A percentile compares a stretch with the other conserved stretches of the same genome.
phyloP scores from a whole-genome alignment of 1,284 basidiomycete species.

The Sporisorium iseilematis-ciliati region DNA sequence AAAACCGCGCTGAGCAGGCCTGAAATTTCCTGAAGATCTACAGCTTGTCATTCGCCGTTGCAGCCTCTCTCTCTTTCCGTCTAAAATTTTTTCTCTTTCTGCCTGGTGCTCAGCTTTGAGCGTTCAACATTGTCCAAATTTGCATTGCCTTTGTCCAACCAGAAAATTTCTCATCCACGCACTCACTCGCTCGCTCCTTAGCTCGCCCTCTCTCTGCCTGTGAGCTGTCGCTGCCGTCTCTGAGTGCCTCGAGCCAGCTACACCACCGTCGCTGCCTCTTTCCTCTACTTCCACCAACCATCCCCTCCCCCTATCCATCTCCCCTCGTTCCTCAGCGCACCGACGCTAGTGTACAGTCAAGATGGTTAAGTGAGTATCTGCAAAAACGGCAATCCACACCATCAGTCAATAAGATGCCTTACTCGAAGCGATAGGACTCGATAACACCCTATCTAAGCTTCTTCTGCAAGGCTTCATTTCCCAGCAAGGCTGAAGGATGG shows the following conservation, averaged over 20 bases:
- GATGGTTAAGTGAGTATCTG: conserved; percentile 58
- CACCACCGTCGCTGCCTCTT: conserved; percentile 15
- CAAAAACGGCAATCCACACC: conserved; percentile 12
- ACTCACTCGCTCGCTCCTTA: not conserved
- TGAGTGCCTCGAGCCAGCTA: conserved; percentile 18
- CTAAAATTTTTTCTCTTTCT: conserved; percentile 13
- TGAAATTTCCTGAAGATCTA: conserved; percentile 5
- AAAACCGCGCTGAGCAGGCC: conserved; percentile 16
- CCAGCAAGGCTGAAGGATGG: no score
- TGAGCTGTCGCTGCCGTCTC: conserved; percentile 10
- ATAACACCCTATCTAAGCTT: not conserved
- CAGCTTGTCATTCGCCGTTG: conserved; percentile 15
- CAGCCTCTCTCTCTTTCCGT: not conserved
- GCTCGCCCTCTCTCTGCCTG: conserved; percentile 8
- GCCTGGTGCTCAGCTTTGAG: not conserved
- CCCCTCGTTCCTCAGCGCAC: conserved; percentile 41
- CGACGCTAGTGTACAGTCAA: conserved; percentile 56
- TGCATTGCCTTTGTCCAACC: conserved; percentile 26
- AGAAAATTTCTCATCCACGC: not conserved
- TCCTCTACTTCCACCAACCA: conserved; percentile 27
- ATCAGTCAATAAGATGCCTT: not conserved
- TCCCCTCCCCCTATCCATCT: conserved; percentile 39
- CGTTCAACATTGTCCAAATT: conserved; percentile 17
- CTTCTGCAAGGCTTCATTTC: no score
- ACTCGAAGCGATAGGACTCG: not conserved